Evolutionary conservation across 495 filamentous ascomycete genomes (phyloP), one percentile per base, ranked within the genome.

Genomic region (Friedmanniomyces endolithicus): DNA sequence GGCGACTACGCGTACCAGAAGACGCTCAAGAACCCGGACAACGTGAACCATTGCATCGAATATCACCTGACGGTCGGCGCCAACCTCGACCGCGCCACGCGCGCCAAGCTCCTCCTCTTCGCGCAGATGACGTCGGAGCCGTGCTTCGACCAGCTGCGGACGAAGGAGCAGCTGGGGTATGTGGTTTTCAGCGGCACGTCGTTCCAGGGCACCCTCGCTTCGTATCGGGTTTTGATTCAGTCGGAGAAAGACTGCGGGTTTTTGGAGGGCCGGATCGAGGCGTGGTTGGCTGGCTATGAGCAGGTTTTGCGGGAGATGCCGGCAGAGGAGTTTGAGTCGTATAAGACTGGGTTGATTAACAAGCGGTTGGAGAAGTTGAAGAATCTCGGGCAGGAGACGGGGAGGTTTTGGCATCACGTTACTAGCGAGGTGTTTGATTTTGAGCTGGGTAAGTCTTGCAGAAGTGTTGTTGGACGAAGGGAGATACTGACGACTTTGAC

Each of bases 141-240:
- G 17, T 85, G 81, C 23, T 99, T 97, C 66, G 86, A 99, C 67
- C 86, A 90, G 65, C 75, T 99, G 1, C 81, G 92, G 41, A 96
- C 92, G 41, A 96, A 96, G 67, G 92, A 99, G 67, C 92, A 99
- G 68, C 84, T 99, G 9, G 92, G 92, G 14, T 99, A 99, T 63
- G 83, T 97, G 44, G 92, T 99, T 0, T 95, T 86, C 72, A 90
- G 84, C 47, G 87, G 88, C 14, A 70, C 79, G 12, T 75, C 85
- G 43, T 74, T 82, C 52, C 79, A 76, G 34, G 67, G 79, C 44
- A 90, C 84, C 0, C 87, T 84, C 3, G 83, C 87, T 52, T 86
- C 86, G 8, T 95, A 89, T 65, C 78, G 90, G 11, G 83, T 99
- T 55, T 81, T 97, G 59, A 90, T 99, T 43, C 92, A 99, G 72